Conservation (phyloP, 2,329 filamentous ascomycete genomes). For the Diaporthe capsici region DNA sequence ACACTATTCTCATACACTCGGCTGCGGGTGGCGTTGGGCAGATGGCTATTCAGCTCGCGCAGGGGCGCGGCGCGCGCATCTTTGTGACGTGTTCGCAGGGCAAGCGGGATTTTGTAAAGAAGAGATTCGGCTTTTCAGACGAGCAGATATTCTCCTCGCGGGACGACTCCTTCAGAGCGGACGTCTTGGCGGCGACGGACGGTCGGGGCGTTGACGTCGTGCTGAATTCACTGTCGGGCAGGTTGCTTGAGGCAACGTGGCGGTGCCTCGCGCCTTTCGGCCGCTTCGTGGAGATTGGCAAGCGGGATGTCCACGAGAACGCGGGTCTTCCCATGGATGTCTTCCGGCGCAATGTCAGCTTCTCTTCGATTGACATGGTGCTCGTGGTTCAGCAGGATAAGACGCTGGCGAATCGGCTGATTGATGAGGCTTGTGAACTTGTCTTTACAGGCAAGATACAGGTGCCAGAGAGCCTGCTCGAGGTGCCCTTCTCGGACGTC, state of each 20-base stretch:
- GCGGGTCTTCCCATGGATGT: slow-evolving; percentile 5
- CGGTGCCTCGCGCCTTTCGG: slow-evolving; percentile 32
- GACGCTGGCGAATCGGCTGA: background rate
- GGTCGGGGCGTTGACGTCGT: slow-evolving; percentile 50
- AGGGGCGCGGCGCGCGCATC: slow-evolving; percentile 39
- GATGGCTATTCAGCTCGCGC: slow-evolving; percentile 29
- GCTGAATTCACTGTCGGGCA: slow-evolving; percentile 25
- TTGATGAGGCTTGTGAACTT: slow-evolving; percentile 20
- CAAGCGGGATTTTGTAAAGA: slow-evolving; percentile 18
- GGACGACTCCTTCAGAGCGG: slow-evolving; percentile 48
- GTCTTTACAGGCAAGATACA: background rate
- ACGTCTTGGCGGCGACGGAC: slow-evolving; percentile 47
- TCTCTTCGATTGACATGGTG: slow-evolving; percentile 25
- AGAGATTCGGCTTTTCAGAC: background rate
- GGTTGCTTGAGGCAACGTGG: slow-evolving; percentile 33
- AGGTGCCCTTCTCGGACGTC: slow-evolving; percentile 11
- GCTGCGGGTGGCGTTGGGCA: slow-evolving; percentile 28
- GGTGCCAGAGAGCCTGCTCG: slow-evolving; percentile 1
- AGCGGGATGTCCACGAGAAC: slow-evolving; percentile 33
- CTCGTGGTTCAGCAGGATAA: background rate
- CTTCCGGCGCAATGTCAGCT: slow-evolving; percentile 11
- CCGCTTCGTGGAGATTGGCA: slow-evolving; percentile 38
- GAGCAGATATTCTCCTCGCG: slow-evolving; percentile 49
- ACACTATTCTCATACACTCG: slow-evolving; percentile 32
- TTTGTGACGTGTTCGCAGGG: slow-evolving; percentile 21